Base-by-base conservation (phyloP, 306 rosid species). In the Medicago arabica region DNA sequence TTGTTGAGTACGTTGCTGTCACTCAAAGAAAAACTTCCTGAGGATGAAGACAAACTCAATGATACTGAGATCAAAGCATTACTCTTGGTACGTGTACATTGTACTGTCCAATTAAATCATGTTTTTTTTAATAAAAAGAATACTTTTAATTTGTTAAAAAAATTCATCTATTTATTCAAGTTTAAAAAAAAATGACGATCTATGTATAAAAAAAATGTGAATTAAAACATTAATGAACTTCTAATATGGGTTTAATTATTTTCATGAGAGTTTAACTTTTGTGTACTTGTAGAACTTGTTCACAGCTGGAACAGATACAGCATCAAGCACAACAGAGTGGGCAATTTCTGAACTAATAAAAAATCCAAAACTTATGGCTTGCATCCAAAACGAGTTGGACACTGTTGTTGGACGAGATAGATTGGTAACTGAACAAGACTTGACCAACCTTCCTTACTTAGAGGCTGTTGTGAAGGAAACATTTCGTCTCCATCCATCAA, bases 311-410 rank as follows among this genome's bases (percentile, higher is more conserved):
- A 91, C 98, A 0, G 97, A 93, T 78, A 93, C 97, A 0, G 75
- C 97, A 72, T 87, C 97, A 13, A 93, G 98, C 78, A 89, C 97
- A 3, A 88, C 81, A 0, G 98, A 93, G 19, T 93, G 98, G 98
- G 87, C 87, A 15, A 61, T 93, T 19, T 85, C 98, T 0, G 97
- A 93, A 67, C 69, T 91, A 1, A 72, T 93, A 8, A 78, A 76
- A 9, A 87, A 85, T 25, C 96, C 97, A 0, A 79, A 14, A 15
- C 77, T 91, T 13, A 3, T 83, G 71, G 82, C 55, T 72, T 68
- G 25, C 9, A 80, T 88, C 80, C 96, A 87, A 68, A 65, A 77
- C 57, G 98, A 93, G 72, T 39, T 91, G 1, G 96, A 93, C 69
- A 4, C 39, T 0, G 69, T 89, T 0, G 97, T 88, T 25, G 98